phyloP scores from a whole-genome alignment of 106 monocot genomes.

The Platanthera zijinensis region DNA sequence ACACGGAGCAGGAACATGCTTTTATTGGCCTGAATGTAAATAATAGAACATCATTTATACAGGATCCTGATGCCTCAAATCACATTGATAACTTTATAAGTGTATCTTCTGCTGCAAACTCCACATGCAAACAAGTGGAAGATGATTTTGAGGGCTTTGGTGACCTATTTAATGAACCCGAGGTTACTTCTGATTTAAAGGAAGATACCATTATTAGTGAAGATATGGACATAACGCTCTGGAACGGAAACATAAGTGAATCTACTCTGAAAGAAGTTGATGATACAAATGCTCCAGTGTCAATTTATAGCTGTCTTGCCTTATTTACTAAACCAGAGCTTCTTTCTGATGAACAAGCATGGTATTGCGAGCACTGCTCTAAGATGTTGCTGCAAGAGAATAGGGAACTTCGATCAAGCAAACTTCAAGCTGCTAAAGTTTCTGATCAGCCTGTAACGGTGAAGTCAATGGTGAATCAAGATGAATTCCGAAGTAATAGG shows the following conservation, averaged over 20 bases:
- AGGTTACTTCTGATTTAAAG: conserved; percentile 41
- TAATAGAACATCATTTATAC: conserved; percentile 15
- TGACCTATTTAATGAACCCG: conserved; percentile 78
- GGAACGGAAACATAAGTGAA: conserved; percentile 34
- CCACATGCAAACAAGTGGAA: conserved; percentile 30
- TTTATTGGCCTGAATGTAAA: conserved; percentile 15
- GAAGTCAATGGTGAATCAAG: conserved; percentile 4
- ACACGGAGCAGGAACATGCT: conserved; percentile 24
- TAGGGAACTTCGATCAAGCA: conserved; percentile 7
- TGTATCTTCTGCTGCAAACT: conserved; percentile 9
- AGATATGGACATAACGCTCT: conserved; percentile 42
- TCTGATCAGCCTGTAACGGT: conserved; percentile 9
- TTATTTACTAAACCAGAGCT: conserved; percentile 82
- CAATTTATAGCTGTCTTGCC: conserved; percentile 65
- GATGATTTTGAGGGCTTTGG: conserved; percentile 71
- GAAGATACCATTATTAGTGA: conserved; percentile 23
- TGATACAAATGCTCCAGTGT: conserved; percentile 53
- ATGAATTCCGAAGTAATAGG: conserved; percentile 8
- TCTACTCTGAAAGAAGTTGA: conserved; percentile 65
- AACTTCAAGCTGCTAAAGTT: not conserved
- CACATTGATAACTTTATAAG: conserved; percentile 2
- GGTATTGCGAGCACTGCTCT: conserved; percentile 87
- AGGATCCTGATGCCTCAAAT: conserved; percentile 16
- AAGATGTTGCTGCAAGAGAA: conserved; percentile 16
- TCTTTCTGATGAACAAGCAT: conserved; percentile 75